Base-by-base conservation (phyloP, 306 rosid species). In the Vigna radiata region DNA sequence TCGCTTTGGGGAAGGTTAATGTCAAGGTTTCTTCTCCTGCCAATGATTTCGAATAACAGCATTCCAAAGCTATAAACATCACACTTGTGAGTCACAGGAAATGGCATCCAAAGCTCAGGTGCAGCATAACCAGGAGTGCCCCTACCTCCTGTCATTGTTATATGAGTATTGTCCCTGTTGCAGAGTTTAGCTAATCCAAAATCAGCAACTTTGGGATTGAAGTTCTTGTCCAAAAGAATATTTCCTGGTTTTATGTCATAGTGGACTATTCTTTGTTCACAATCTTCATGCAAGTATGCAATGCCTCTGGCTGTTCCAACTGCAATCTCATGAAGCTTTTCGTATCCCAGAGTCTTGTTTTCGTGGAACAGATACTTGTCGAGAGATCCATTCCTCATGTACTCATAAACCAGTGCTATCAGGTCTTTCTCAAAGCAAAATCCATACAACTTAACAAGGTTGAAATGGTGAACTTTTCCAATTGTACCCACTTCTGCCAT, bases 71-170 rank as follows among this genome's bases (percentile, higher is more conserved):
- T 44, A 4, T 44, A 44, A 44, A 44, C 15, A 44, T 44, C 49
- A 44, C 49, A 44, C 49, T 12, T 44, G 52, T 47, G 52, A 47
- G n/a, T 47, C 4, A 13, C n/a, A 47, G 49, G 49, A 47, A 47
- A 47, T 14, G 69, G 69, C 69, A 36, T n/a, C 69, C 69, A 63
- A 36, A 63, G 48, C 13, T 63, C 69, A 36, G 69, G 69, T 36
- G 69, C 69, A 63, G 49, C 69, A 63, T 63, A 63, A n/a, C 69
- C 69, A 2, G 27, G 48, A 36, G 69, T 63, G 0, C 69, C 69
- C 6, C 69, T 63, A 1, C 23, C 46, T 7, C 68, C 17, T 3
- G 68, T 33, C 25, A 62, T n/a, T 0, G 68, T 62, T 62, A 63
- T 36, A 16, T 36, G 49, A 36, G 69, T 63, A 63, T 63, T 63